Conservation (phyloP, 2,329 filamentous ascomycete genomes). For the Cryphonectria carpinicola region DNA sequence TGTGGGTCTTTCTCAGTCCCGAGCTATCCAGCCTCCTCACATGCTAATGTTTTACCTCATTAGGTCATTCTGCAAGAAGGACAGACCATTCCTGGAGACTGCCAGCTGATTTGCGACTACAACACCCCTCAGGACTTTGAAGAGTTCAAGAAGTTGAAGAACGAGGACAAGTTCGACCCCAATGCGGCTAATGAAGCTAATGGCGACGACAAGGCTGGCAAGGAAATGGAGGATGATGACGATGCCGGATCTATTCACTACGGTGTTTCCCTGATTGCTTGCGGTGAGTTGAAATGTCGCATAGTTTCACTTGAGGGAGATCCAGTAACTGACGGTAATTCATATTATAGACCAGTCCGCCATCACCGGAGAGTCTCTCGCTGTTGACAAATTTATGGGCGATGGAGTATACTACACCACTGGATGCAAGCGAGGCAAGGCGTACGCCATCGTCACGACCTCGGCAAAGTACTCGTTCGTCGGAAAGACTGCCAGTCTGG, state of each 20-base stretch:
- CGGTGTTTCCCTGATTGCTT: constrained; percentile 25
- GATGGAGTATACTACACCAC: constrained; percentile 79
- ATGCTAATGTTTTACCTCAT: background rate
- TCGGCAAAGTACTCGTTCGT: constrained; percentile 76
- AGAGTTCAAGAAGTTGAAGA: constrained; percentile 59
- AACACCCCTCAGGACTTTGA: constrained; percentile 60
- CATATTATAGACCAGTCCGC: constrained; percentile 1
- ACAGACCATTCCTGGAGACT: constrained; percentile 68
- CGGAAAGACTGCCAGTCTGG: constrained; percentile 73
- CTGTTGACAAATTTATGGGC: constrained; percentile 79
- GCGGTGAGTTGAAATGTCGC: constrained; percentile 17
- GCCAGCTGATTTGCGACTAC: constrained; percentile 72
- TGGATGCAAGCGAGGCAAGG: constrained; percentile 80
- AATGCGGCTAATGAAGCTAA: constrained; percentile 31
- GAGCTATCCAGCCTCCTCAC: constrained; percentile 44
- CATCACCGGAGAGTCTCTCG: constrained; percentile 48
- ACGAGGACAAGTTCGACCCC: constrained; percentile 58
- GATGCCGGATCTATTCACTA: constrained; percentile 22
- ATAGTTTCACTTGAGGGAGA: no score
- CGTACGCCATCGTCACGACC: constrained; percentile 69
- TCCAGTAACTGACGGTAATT: background rate
- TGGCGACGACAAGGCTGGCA: constrained; percentile 27
- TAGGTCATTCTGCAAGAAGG: constrained; percentile 71
- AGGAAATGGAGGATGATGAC: constrained; percentile 22
- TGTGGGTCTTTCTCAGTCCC: constrained; percentile 1